Evolutionary conservation across 2,329 filamentous ascomycete genomes (phyloP).

Genomic region (Pseudocercospora crystallina): DNA sequence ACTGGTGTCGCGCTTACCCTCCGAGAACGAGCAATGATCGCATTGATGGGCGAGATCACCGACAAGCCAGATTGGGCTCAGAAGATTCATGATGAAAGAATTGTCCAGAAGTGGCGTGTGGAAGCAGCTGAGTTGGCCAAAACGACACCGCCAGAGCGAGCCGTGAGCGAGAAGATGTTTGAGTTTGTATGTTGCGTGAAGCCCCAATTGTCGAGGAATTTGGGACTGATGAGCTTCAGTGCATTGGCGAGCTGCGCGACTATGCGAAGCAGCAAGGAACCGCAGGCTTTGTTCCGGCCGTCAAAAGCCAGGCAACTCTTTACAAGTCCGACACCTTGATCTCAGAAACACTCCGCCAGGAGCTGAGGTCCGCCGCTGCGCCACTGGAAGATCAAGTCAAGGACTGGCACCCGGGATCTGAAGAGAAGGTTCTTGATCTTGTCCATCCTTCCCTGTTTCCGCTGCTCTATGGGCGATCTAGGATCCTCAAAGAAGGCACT

Average conservation of each 20-base stretch:
- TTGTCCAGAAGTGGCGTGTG: slow-evolving; percentile 28
- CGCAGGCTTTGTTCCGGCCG: slow-evolving; percentile 43
- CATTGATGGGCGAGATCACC: slow-evolving; percentile 30
- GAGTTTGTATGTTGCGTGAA: slow-evolving; percentile 22
- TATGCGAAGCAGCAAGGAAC: slow-evolving; percentile 51
- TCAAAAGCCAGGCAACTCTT: slow-evolving; percentile 48
- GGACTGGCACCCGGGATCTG: slow-evolving; percentile 63
- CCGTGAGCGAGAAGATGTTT: slow-evolving; percentile 25
- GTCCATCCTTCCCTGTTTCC: slow-evolving; percentile 66
- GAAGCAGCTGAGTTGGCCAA: slow-evolving; percentile 21
- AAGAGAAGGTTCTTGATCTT: slow-evolving; percentile 59
- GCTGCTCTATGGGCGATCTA: slow-evolving; percentile 54
- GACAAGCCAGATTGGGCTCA: slow-evolving; percentile 35
- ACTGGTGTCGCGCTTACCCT: slow-evolving; percentile 18
- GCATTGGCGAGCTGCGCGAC: slow-evolving; percentile 39
- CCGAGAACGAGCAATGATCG: slow-evolving; percentile 32
- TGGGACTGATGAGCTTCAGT: slow-evolving; percentile 1
- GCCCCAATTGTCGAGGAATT: not conserved
- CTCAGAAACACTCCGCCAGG: slow-evolving; percentile 36
- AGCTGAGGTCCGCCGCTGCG: slow-evolving; percentile 46
- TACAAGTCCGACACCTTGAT: slow-evolving; percentile 57
- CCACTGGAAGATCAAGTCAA: slow-evolving; percentile 47
- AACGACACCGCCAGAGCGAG: slow-evolving; percentile 10
- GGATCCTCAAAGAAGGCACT: slow-evolving; percentile 38
- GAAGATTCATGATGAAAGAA: slow-evolving; percentile 31